Base-by-base conservation (phyloP, 2,329 filamentous ascomycete species). In the Diplodia corticola region DNA sequence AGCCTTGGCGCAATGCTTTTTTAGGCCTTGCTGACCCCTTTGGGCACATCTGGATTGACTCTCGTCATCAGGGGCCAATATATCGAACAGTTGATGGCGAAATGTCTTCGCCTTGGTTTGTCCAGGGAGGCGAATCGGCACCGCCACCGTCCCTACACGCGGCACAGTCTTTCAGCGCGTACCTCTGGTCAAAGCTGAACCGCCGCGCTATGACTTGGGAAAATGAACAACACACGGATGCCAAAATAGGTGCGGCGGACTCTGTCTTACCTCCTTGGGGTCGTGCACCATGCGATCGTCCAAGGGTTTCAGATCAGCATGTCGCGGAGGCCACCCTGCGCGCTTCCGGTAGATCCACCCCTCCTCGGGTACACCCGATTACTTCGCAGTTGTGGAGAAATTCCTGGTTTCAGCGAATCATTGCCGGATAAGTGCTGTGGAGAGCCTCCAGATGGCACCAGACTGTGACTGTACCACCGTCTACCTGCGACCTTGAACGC, bases 1-100 rank as follows among this genome's bases (percentile, higher is more conserved):
- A 37, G 37, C 24, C 55, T 60, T 60, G 37, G 37, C 55, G 37
- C 55, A 60, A 26, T 46, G 55, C 37, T 60, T 48, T n/a, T 46
- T 46, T 15, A n/a, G 15, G 5, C 26, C n/a, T 35, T 60, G 35
- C 24, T 15, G 35, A 60, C 55, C 37, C 24, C 13, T 60, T 57
- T 46, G 44, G 55, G 15, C 24, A 7, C 24, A 26, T 48, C 55
- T 44, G 15, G 22, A 48, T 48, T 33, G 55, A 40, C 17, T 46
- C 9, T 17, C 35, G 10, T 20, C 30, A 17, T 44, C 40, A 44
- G 44, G 55, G 40, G 55, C 10, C 22, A 60, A 60, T 60, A 60
- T 60, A 60, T 60, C 30, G 24, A 22, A 33, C 24, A 26, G 30
- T 26, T 13, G 20, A 28, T 35, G 10, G 35, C 1, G 2, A 20